A percentile compares a stretch with the other conserved stretches of the same genome.
Evolutionary conservation across 495 filamentous ascomycete species (phyloP).

Genomic region (Letharia lupina): DNA sequence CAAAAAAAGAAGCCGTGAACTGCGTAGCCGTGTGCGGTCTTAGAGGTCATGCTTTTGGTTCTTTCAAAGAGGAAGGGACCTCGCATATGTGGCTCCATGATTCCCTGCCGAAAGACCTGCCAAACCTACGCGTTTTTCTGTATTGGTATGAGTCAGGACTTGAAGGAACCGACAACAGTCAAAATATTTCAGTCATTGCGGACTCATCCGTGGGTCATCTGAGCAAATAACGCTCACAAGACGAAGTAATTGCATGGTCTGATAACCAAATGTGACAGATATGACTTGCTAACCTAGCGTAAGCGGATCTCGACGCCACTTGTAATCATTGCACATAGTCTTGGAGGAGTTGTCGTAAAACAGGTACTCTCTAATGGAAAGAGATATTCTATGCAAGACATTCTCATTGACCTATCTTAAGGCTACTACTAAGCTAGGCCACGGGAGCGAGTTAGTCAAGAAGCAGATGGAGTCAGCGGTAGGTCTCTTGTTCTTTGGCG

Average conservation of each 20-base stretch:
- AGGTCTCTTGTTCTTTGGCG: conserved; percentile 1
- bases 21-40: neutral
- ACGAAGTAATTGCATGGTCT: neutral
- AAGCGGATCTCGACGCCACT: conserved; percentile 21
- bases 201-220: neutral
- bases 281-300: neutral
- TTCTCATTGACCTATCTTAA: conserved; percentile 15
- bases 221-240: neutral
- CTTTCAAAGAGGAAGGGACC: neutral
- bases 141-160: neutral
- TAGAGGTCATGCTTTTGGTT: neutral
- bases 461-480: neutral
- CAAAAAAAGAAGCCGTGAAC: neutral
- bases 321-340: conserved; percentile 40
- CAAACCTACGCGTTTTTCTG: neutral
- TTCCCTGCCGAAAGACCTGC: neutral
- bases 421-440: conserved; percentile 20
- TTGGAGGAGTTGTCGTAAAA: conserved; percentile 42
- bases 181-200: neutral
- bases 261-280: neutral
- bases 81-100: neutral
- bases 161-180: neutral
- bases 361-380: conserved; percentile 26
- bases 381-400: conserved; percentile 19
- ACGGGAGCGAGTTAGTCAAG: neutral